Evolutionary conservation across 208 protist species (phyloP), one percentile per base, ranked within the genome.

Genomic region (Trypanosoma platydactyli): DNA sequence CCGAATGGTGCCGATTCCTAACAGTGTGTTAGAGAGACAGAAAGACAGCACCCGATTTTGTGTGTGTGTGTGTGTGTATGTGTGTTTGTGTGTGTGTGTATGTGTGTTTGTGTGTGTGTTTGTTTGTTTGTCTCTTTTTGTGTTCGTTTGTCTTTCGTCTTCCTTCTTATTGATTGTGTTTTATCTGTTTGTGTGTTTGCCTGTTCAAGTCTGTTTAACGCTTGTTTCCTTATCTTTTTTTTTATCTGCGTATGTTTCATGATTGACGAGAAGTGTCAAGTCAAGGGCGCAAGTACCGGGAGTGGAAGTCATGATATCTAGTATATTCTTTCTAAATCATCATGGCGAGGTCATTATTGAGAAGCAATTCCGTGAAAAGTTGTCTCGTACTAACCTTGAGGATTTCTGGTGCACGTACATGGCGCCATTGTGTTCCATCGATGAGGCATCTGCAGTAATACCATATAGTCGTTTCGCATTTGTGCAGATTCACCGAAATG

Each of bases 271-370:
- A 55, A 55, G 27, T 4, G 22, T n/a, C n/a, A n/a, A 49, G 38
- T 1, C n/a, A 18, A 46, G 7, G 25, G 13, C 40, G 52, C 5
- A 30, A 22, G 5, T 24, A 16, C 15, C n/a, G 24, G 5, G 38
- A 45, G 16, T 18, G 25, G 38, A 35, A 61, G 20, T 38, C 7
- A 75, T 96, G 86, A 68, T 95, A 58, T 84, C 86, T 0, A 83
- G 79, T 38, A 52, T 96, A 20, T 92, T 91, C 76, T 69, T 96
- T 53, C 67, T 94, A 0, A 90, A 80, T 66, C 60, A 72, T 16
- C 72, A 81, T 49, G 90, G 90, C 40, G 87, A 96, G 53, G 87
- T 97, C 18, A 89, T 97, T 42, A 88, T 97, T 48, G 88, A 97
- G 70, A 84, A 89, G 65, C 86, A 94, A 49, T 97, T 87, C 42